Evolutionary conservation across 768 basidiomycete genomes (phyloP), one percentile per base, ranked within the genome.

Genomic region (Mycena vitilis): DNA sequence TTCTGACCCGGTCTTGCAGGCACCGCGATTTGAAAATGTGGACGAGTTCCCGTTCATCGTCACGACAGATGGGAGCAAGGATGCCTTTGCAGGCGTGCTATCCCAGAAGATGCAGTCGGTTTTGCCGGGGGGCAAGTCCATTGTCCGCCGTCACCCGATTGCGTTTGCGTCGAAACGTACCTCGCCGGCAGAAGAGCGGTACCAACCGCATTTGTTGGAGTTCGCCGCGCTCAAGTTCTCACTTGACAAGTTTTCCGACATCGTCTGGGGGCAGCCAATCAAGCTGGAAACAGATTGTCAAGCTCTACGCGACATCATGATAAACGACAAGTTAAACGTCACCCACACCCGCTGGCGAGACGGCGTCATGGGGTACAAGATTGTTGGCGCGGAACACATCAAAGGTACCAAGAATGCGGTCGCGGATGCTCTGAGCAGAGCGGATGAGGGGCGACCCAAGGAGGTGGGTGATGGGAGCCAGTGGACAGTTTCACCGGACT

Each of bases 101-200:
- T 63, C 77, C 0, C 80, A 80, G 59, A 62, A 53, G 2, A 72
- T 68, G 53, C 22, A 54, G 2, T 57, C 65, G 12, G 63, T 56
- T 0, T 38, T 71, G 0, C 70, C 73, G 0, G 69, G 68, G 6
- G 74, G 77, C 0, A 62, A 48, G 13, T 54, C 7, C 0, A 68
- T 73, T 4, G 15, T 66, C 4, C 22, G 65, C 2, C 38, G 72
- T 1, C 78, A 80, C 63, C 81, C 81, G 0, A 72, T 82, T 0
- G 79, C 63, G 0, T 82, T 78, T 60, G 74, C 75, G 2, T 81
- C 80, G 12, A 81, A 82, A 53, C 67, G 79, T 10, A 80, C 80
- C 16, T 82, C 80, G 1, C 36, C 49, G 0, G 60, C 75, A 0
- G 80, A 81, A 57, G 75, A 74, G 37, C 69, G 72, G 7, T 82